phyloP scores from a whole-genome alignment of 2,329 filamentous ascomycete genomes.

The Phoma sp. region DNA sequence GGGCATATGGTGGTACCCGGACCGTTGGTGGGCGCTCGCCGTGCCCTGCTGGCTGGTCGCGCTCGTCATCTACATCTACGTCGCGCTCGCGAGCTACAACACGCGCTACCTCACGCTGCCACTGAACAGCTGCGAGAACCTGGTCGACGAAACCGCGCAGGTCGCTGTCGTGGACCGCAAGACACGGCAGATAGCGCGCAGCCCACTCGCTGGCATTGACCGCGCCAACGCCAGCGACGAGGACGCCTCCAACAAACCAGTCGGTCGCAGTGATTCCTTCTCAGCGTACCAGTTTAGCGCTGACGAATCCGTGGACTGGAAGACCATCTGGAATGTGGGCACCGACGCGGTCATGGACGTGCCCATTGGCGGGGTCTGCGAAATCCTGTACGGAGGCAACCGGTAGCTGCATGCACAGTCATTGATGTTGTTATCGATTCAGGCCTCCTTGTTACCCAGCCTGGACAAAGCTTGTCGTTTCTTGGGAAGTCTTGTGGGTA shows the following conservation, averaged over 20 bases:
- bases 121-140: constrained; percentile 79
- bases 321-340: constrained; percentile 83
- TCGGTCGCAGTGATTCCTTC: constrained; percentile 37
- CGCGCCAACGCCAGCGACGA: constrained; percentile 42
- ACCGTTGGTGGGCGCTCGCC: constrained; percentile 96
- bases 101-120: constrained; percentile 85
- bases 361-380: constrained; percentile 90
- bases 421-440: constrained; percentile 21
- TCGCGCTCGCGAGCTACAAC: constrained; percentile 90
- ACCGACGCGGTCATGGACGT: constrained; percentile 98
- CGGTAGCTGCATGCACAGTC: constrained; percentile 18
- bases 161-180: constrained; percentile 76
- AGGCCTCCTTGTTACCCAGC: neutral
- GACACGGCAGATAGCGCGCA: constrained; percentile 65
- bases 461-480: constrained; percentile 25
- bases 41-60: constrained; percentile 91
- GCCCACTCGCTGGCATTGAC: constrained; percentile 33
- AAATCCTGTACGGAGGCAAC: constrained; percentile 81
- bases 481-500: constrained; percentile 19
- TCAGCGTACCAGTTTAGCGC: constrained; percentile 46
- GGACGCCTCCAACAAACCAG: constrained; percentile 50
- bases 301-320: constrained; percentile 70
- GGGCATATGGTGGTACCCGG: constrained; percentile 95
- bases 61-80: constrained; percentile 88
- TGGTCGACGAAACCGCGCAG: constrained; percentile 89